Conservation (phyloP, 2,329 filamentous ascomycete genomes). For the Pseudogymnoascus sp. region DNA sequence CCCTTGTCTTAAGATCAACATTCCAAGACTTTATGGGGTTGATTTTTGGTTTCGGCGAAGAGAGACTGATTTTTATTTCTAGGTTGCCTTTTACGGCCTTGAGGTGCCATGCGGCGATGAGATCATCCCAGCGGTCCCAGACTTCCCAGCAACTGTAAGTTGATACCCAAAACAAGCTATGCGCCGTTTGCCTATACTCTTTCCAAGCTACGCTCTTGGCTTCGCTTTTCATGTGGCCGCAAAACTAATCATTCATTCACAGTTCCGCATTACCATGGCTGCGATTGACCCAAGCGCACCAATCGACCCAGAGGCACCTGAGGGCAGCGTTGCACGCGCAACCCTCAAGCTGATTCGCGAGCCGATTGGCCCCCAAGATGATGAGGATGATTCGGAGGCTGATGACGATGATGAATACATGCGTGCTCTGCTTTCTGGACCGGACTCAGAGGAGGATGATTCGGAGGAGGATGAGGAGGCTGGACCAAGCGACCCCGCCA, state of each 20-base stretch:
- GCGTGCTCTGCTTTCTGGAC: constrained; percentile 42
- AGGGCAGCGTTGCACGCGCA: constrained; percentile 60
- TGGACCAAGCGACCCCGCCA: constrained; percentile 83
- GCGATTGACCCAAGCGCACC: constrained; percentile 84
- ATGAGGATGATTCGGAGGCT: constrained; percentile 50
- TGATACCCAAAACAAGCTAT: neutral
- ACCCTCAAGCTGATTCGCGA: constrained; percentile 87
- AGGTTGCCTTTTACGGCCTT: constrained; percentile 81
- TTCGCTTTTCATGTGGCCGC: neutral
- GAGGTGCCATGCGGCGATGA: constrained; percentile 80
- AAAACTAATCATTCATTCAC: constrained; percentile 13
- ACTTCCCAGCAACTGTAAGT: constrained; percentile 79
- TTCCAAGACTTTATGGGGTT: neutral
- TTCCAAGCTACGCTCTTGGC: neutral
- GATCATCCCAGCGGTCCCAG: constrained; percentile 68
- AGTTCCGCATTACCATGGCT: constrained; percentile 99
- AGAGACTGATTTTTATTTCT: constrained; percentile 1
- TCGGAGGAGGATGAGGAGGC: constrained; percentile 60
- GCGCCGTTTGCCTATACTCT: neutral
- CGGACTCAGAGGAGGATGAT: constrained; percentile 40
- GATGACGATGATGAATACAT: constrained; percentile 60
- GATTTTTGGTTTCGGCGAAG: neutral
- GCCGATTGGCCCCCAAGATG: constrained; percentile 40
- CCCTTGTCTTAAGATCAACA: neutral
- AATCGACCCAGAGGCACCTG: constrained; percentile 56